Percentiles rank a stretch among this genome's conserved stretches.
phyloP scores from a whole-genome alignment of 106 monocot species.

The Platanthera zijinensis region DNA sequence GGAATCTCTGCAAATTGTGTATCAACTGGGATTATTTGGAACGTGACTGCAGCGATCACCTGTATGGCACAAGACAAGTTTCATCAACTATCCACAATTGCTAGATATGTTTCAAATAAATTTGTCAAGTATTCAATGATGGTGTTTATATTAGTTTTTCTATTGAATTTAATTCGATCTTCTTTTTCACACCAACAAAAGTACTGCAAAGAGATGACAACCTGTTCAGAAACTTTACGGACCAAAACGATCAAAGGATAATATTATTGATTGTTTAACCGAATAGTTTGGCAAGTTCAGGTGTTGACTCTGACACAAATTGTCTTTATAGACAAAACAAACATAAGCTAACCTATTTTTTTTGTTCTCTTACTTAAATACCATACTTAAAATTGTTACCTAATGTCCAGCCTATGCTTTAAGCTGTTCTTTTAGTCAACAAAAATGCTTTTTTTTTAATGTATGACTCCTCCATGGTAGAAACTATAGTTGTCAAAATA shows the following conservation, averaged over 20 bases:
- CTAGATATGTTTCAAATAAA: background rate
- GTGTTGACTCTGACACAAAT: no score
- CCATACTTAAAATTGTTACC: background rate
- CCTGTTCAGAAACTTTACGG: no score
- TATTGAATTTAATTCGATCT: background rate
- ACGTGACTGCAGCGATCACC: conserved; percentile 80
- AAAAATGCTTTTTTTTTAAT: background rate
- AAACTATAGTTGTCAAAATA: background rate
- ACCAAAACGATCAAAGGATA: no score
- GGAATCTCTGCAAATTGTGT: conserved; percentile 77
- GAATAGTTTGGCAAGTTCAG: no score
- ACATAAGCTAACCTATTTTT: no score
- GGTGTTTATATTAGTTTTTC: background rate
- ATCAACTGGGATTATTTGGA: conserved; percentile 64
- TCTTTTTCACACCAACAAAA: background rate
- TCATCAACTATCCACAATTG: background rate
- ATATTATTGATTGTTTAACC: no score
- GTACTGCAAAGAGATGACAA: no score
- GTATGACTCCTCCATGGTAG: background rate
- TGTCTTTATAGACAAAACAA: no score
- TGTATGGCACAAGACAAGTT: conserved; percentile 13
- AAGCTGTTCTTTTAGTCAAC: background rate
- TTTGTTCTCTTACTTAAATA: no score
- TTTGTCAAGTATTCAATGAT: background rate
- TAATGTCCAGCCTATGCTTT: background rate